Conservation (phyloP, 495 filamentous ascomycete genomes). For the Lophiotrema nucula region DNA sequence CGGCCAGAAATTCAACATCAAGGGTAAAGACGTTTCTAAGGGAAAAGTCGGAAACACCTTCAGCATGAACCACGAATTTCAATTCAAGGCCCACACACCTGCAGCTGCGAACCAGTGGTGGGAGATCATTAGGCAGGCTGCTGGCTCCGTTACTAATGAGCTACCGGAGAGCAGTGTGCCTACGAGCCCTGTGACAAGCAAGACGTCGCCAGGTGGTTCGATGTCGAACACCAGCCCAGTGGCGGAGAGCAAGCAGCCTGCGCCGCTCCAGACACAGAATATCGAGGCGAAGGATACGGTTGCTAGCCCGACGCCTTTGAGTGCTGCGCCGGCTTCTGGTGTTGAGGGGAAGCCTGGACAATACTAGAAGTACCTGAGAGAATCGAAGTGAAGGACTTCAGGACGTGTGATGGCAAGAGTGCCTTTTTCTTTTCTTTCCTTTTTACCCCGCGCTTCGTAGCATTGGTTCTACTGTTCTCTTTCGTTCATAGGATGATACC, state of each 20-base stretch:
- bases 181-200: conserved; percentile 19
- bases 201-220: not conserved
- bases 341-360: conserved; percentile 26
- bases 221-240: too few relatives aligned
- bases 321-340: conserved; percentile 9
- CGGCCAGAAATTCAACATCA: conserved; percentile 85
- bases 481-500: too few relatives aligned
- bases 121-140: conserved; percentile 55
- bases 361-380: conserved; percentile 22
- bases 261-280: conserved; percentile 41
- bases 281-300: conserved; percentile 27
- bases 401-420: too few relatives aligned
- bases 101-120: conserved; percentile 80
- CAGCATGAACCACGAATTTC: conserved; percentile 61
- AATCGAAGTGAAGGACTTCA: too few relatives aligned
- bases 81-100: conserved; percentile 71
- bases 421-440: too few relatives aligned
- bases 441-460: too few relatives aligned
- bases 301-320: conserved; percentile 9
- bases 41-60: conserved; percentile 60
- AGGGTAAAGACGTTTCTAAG: conserved; percentile 81
- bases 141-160: conserved; percentile 38
- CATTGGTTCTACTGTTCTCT: too few relatives aligned
- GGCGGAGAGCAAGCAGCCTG: conserved; percentile 29
- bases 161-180: conserved; percentile 33